These are phyloP conservation scores for Pythium apleroticum DNA, from an alignment of 352 stramenopile species.

Conservation along the genomic window DNA sequence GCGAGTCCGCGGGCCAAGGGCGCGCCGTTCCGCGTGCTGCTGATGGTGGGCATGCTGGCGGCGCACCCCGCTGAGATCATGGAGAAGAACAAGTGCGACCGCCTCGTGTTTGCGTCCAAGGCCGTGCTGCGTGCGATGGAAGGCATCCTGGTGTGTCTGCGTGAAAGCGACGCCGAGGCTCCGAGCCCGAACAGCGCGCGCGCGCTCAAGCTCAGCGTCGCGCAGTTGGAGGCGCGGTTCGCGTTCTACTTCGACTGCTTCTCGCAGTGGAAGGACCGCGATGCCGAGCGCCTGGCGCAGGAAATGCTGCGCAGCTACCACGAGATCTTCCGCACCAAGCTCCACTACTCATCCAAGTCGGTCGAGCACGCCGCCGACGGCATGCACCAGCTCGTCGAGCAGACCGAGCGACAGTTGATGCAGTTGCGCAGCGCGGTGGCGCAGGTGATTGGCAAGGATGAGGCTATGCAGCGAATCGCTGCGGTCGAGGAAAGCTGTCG, in stretches of 20 bases:
- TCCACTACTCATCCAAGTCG: constrained; percentile 41
- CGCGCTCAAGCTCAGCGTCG: constrained; percentile 44
- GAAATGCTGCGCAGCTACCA: constrained; percentile 61
- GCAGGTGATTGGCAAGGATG: constrained; percentile 52
- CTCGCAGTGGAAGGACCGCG: constrained; percentile 54
- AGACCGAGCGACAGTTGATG: constrained; percentile 61
- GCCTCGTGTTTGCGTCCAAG: constrained; percentile 47
- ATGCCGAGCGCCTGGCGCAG: constrained; percentile 48
- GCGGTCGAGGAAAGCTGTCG: constrained; percentile 29
- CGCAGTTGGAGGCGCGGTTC: constrained; percentile 53
- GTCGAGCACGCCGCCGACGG: constrained; percentile 43
- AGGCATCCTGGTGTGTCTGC: constrained; percentile 34
- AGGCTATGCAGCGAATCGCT: constrained; percentile 34
- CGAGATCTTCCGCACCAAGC: constrained; percentile 45
- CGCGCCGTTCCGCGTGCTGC: constrained; percentile 56
- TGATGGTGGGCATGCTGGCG: constrained; percentile 77
- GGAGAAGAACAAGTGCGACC: constrained; percentile 41
- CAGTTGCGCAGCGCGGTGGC: constrained; percentile 57
- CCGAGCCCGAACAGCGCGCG: constrained; percentile 26
- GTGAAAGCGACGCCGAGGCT: constrained; percentile 16
- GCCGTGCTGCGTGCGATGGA: constrained; percentile 41
- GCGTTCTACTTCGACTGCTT: constrained; percentile 72
- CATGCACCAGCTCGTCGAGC: constrained; percentile 47
- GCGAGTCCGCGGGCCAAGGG: constrained; percentile 28
- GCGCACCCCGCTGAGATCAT: constrained; percentile 67